Base-by-base conservation (phyloP, 2,329 filamentous ascomycete species). In the Neophaeococcomyces aloes region DNA sequence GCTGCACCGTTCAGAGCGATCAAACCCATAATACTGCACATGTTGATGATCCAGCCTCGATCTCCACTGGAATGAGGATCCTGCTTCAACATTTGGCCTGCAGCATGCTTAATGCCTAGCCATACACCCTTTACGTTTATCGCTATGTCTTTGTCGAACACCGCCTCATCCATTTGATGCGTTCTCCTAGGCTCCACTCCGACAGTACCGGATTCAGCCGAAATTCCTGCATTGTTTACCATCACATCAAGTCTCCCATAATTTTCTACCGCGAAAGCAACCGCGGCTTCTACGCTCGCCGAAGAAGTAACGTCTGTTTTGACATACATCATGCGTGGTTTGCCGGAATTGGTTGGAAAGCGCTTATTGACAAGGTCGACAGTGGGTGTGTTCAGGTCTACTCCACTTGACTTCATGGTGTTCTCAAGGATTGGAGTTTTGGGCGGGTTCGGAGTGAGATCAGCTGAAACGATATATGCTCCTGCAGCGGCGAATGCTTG, bases 211-310 rank as follows among this genome's bases (percentile, higher is more conserved):
- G 19, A 14, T 27, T 42, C 15, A 35, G 39, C 31, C 13, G 39
- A 25, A 10, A 42, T 23, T 5, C 53, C 54, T 13, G 55, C 51
- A 18, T 55, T 56, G 46, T 54, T 55, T 38, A 56, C 45, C 44
- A 48, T 34, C 18, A 48, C 34, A 29, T 48, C 44, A 7, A 48
- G 35, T 43, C 2, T 37, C 45, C 86, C 86, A 66, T 94, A 96
- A 1, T 79, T 74, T 52, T 83, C 75, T 13, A 94, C 78, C 14
- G 87, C 84, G 61, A 94, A 83, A 29, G 87, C 86, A 39, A 96
- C 74, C 18, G 87, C 86, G 38, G 85, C 81, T 57, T 86, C 1
- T 47, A 55, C 53, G 32, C 42, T 47, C 4, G 38, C 40, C 29
- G 48, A 42, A n/a, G 48, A 30, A 8, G 50, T 49, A 17, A 53